phyloP scores from a whole-genome alignment of 208 protist genomes.

The Endotrypanum monterogeii region DNA sequence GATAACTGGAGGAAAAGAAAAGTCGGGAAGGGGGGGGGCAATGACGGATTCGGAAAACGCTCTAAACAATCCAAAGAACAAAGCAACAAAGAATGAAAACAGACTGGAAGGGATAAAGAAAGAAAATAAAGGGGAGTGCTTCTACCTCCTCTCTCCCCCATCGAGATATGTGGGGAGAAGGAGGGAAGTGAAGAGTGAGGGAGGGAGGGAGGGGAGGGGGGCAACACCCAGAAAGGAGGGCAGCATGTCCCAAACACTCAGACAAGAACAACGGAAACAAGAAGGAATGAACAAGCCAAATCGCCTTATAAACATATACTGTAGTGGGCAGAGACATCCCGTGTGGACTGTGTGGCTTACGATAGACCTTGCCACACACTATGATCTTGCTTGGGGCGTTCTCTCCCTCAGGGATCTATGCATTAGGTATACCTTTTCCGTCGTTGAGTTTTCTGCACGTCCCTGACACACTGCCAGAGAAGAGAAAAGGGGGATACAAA shows the following conservation, averaged over 20 bases:
- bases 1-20: neutral
- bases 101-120: conserved; percentile 7
- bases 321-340: neutral
- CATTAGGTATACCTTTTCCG: neutral
- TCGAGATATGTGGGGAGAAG: neutral
- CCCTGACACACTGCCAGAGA: neutral
- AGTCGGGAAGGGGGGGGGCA: neutral
- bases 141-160: too few relatives aligned
- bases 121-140: neutral
- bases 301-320: conserved; percentile 19
- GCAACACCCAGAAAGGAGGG: neutral
- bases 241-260: neutral
- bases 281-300: neutral
- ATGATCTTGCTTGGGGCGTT: neutral
- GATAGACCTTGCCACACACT: neutral
- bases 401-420: neutral
- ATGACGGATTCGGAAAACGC: neutral
- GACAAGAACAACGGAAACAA: neutral
- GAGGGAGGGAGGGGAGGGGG: neutral
- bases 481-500: neutral
- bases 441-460: neutral
- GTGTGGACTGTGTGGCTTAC: neutral
- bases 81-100: neutral
- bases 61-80: neutral
- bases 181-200: neutral